Evolutionary conservation across 305 asterid species (phyloP).

Genomic region (Fraxinus paxiana): DNA sequence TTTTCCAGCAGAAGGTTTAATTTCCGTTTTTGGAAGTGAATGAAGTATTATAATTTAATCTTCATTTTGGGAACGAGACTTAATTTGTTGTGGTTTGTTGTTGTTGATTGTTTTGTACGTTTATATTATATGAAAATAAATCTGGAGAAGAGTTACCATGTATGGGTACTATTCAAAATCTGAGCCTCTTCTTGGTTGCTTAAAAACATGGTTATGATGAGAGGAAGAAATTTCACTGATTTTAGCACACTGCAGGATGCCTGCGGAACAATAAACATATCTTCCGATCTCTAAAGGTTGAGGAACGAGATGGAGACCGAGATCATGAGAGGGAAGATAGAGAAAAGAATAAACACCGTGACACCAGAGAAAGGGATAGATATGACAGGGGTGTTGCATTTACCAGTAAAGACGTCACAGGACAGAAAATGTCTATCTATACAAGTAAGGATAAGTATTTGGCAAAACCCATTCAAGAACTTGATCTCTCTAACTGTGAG

Average conservation of each 20-base stretch:
- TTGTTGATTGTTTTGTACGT: conserved; percentile 24
- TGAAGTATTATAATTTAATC: conserved; percentile 2
- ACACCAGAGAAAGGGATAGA: conserved; percentile 65
- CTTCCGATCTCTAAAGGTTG: conserved; percentile 45
- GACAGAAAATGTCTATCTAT: conserved; percentile 54
- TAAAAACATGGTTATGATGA: conserved; percentile 12
- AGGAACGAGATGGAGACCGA: conserved; percentile 51
- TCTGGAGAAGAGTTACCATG: neutral
- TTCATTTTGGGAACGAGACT: conserved; percentile 3
- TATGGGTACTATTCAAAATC: conserved; percentile 5
- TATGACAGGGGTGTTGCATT: conserved; percentile 48
- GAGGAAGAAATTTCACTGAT: conserved; percentile 17
- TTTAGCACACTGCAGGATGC: conserved; percentile 52
- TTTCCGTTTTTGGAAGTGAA: neutral
- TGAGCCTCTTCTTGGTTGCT: conserved; percentile 6
- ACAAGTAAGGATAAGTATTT: conserved; percentile 68
- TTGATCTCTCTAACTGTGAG: conserved; percentile 85
- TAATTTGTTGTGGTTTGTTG: conserved; percentile 16
- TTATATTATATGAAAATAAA: neutral
- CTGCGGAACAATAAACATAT: conserved; percentile 52
- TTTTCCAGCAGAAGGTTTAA: conserved; percentile 19
- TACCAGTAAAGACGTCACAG: conserved; percentile 55
- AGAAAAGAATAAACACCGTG: conserved; percentile 52
- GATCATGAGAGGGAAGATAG: conserved; percentile 60
- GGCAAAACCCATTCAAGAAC: conserved; percentile 90